Evolutionary conservation across 805 yeast species (phyloP).

Genomic region (Saccharomycopsis selenospora): DNA sequence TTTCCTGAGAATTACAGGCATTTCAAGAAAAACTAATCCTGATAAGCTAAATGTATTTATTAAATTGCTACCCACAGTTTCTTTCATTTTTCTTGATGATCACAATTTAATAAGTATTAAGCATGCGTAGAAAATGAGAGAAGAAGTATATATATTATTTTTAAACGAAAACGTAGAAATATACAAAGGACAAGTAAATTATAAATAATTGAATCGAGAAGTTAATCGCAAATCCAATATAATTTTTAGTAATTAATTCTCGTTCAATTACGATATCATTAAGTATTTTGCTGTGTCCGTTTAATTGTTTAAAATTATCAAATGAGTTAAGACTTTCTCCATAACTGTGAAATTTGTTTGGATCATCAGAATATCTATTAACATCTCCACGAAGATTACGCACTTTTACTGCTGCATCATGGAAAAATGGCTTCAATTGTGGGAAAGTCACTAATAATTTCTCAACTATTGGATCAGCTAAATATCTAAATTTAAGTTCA

Average conservation of each 20-base stretch:
- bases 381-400: not conserved
- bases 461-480: not conserved
- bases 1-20: not conserved
- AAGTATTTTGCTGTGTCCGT: not conserved
- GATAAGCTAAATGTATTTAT: not conserved
- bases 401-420: not conserved
- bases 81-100: too few relatives aligned
- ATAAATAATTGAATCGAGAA: conserved; percentile 7
- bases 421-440: not conserved
- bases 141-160: too few relatives aligned
- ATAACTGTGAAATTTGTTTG: not conserved
- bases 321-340: not conserved
- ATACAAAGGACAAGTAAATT: conserved; percentile 9
- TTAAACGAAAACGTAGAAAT: too few relatives aligned
- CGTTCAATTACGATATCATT: not conserved
- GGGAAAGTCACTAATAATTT: not conserved
- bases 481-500: not conserved
- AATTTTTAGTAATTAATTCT: conserved; percentile 1
- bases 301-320: not conserved
- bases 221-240: conserved; percentile 4
- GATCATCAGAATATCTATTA: not conserved
- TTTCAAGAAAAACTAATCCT: not conserved
- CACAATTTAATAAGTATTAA: too few relatives aligned
- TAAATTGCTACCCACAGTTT: too few relatives aligned
- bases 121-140: too few relatives aligned